Percentiles rank a stretch among this genome's conserved stretches.
Evolutionary conservation across 805 yeast species (phyloP).

Genomic region (Starmera caribaea): DNA sequence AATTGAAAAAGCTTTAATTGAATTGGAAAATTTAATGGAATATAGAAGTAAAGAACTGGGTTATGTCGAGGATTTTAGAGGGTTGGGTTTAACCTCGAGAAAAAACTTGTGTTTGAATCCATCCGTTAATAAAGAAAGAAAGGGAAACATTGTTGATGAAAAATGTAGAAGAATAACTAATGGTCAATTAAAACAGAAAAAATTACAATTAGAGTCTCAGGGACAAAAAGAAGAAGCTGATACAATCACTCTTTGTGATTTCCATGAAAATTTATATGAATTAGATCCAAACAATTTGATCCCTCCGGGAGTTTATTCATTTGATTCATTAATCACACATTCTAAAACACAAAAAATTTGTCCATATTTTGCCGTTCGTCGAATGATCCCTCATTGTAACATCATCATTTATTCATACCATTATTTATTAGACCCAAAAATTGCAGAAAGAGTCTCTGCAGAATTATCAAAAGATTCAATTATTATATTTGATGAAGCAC

Average conservation of each 20-base stretch:
- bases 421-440: slow-evolving; percentile 91
- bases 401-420: slow-evolving; percentile 94
- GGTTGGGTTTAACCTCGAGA: slow-evolving; percentile 88
- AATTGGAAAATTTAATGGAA: slow-evolving; percentile 80
- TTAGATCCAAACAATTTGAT: slow-evolving; percentile 81
- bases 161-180: slow-evolving; percentile 91
- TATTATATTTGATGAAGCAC: slow-evolving; percentile 97
- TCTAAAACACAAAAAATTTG: slow-evolving; percentile 78
- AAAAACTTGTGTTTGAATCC: slow-evolving; percentile 93
- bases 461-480: slow-evolving; percentile 90
- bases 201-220: slow-evolving; percentile 1
- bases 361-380: slow-evolving; percentile 95
- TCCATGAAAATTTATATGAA: slow-evolving; percentile 82
- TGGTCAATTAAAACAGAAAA: slow-evolving; percentile 54
- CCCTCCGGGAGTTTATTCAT: slow-evolving; percentile 92
- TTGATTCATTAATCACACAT: slow-evolving; percentile 70
- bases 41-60: slow-evolving; percentile 80
- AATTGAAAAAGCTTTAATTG: slow-evolving; percentile 93
- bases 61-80: slow-evolving; percentile 81
- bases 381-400: slow-evolving; percentile 94
- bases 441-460: slow-evolving; percentile 88
- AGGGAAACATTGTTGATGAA: slow-evolving; percentile 92
- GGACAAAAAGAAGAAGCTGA: slow-evolving; percentile 51
- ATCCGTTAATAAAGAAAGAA: slow-evolving; percentile 73
- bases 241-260: slow-evolving; percentile 62